Conservation (phyloP, 805 yeast genomes). For the Cyberlindnera euphorbiiphila region DNA sequence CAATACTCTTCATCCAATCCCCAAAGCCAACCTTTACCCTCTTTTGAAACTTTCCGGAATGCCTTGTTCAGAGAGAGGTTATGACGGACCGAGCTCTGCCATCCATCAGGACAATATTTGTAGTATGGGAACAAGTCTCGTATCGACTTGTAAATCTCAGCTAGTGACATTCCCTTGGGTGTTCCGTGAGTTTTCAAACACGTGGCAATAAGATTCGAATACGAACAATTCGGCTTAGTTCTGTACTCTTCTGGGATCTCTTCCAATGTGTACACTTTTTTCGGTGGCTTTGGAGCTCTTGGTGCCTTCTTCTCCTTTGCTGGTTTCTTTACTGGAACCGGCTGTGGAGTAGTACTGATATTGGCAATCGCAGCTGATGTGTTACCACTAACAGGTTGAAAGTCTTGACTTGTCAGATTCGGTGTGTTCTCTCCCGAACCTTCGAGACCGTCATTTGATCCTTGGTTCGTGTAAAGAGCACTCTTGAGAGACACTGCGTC, state of each 20-base stretch:
- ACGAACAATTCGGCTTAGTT: conserved; percentile 77
- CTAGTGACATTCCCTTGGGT: conserved; percentile 70
- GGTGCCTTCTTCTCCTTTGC: conserved; percentile 43
- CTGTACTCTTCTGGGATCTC: conserved; percentile 89
- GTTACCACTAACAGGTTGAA: conserved; percentile 19
- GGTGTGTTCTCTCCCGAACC: conserved; percentile 18
- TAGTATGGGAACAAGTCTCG: conserved; percentile 88
- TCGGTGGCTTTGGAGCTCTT: conserved; percentile 49
- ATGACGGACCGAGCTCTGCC: conserved; percentile 95
- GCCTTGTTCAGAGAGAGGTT: conserved; percentile 83
- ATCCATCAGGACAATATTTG: conserved; percentile 91
- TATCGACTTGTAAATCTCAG: conserved; percentile 84
- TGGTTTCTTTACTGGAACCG: conserved; percentile 25
- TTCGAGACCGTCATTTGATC: conserved; percentile 9
- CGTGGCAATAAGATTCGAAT: conserved; percentile 74
- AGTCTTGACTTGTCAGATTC: conserved; percentile 22
- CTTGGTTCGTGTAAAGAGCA: conserved; percentile 36
- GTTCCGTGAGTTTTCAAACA: conserved; percentile 68
- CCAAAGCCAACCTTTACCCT: conserved; percentile 95
- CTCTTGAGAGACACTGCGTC: conserved; percentile 58
- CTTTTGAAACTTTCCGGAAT: conserved; percentile 74
- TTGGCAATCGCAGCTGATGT: conserved; percentile 3
- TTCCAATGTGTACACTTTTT: conserved; percentile 66
- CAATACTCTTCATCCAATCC: conserved; percentile 83
- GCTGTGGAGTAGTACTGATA: conserved; percentile 5